Evolutionary conservation across 768 basidiomycete genomes (phyloP).

Genomic region (Boletus barrowsii): DNA sequence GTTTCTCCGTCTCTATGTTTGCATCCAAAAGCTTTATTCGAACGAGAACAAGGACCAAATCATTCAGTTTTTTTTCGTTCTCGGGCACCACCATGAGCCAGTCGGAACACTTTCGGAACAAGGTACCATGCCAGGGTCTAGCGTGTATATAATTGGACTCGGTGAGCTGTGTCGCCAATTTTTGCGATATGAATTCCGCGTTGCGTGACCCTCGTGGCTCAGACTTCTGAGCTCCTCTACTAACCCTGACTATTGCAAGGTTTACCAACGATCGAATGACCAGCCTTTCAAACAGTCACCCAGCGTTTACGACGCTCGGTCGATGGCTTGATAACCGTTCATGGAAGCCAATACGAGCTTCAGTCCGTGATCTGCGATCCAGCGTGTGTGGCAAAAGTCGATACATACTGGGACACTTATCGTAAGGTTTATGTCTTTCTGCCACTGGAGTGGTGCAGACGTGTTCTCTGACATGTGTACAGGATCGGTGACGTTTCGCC

Average conservation of each 20-base stretch:
- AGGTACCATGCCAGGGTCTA: background rate
- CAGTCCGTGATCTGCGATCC: background rate
- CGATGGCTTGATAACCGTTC: slow-evolving; percentile 11
- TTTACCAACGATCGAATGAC: background rate
- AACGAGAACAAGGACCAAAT: too few relatives aligned
- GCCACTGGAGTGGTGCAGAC: background rate
- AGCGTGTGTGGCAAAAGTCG: background rate
- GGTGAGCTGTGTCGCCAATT: background rate
- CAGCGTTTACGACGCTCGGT: slow-evolving; percentile 4
- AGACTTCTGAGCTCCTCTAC: background rate
- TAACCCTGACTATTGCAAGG: background rate
- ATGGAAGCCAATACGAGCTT: background rate
- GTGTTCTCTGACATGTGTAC: slow-evolving; percentile 2
- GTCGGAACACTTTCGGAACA: too few relatives aligned
- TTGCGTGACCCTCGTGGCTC: background rate
- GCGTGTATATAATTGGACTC: background rate
- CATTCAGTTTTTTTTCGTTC: too few relatives aligned
- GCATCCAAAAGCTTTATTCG: too few relatives aligned
- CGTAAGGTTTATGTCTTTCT: background rate
- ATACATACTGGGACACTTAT: too few relatives aligned
- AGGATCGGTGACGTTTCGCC: slow-evolving; percentile 1
- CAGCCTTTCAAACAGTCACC: background rate
- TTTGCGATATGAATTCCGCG: background rate
- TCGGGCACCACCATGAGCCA: too few relatives aligned
- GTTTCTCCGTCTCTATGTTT: too few relatives aligned